Base-by-base conservation (phyloP, 768 basidiomycete species). In the Rhodotorula kratochvilovae region DNA sequence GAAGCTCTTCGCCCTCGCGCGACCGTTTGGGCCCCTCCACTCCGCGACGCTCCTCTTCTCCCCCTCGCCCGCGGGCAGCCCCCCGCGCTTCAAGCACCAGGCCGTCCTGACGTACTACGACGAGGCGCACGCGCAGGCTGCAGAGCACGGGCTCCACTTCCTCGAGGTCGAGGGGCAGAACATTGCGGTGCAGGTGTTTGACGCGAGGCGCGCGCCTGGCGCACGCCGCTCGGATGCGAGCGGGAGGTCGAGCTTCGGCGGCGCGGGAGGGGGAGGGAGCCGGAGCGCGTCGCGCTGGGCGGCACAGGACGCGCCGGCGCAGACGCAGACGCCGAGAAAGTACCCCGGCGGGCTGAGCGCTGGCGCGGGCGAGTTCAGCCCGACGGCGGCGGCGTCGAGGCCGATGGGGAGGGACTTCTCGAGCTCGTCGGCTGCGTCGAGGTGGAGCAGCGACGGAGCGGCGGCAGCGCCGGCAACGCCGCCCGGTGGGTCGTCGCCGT, bases 1-100 rank as follows among this genome's bases (percentile, higher is more conserved):
- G 0, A 85, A 87, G 66, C 83, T 96, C 3, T 96, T 90, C 79
- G 91, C 93, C 77, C 82, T 92, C 55, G 92, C 92, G 81, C 85
- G 91, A 35, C 87, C 88, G 0, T 93, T 84, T 75, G 92, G 92
- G 68, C 89, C 91, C 31, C 85, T 94, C 54, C 39, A 48, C 35
- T 59, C 61, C 31, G 54, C 56, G 5, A 48, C 58, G 10, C 67
- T 72, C 5, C 75, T 62, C 50, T 55, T 67, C 63, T 50, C 69
- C 5, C 63, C 67, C 1, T 33, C 54, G 23, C 51, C 29, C 1
- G 46, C 46, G 15, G 59, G 43, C 19, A 59, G 29, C 25, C 56
- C 53, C 12, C 59, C 61, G 3, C 42, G 27, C 17, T 75, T 75
- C 61, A 68, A 65, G 33, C 70, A 70, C 5, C 67, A 71, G 2